Conservation (phyloP, 148 eudicot genomes). For the Selenicereus undatus region DNA sequence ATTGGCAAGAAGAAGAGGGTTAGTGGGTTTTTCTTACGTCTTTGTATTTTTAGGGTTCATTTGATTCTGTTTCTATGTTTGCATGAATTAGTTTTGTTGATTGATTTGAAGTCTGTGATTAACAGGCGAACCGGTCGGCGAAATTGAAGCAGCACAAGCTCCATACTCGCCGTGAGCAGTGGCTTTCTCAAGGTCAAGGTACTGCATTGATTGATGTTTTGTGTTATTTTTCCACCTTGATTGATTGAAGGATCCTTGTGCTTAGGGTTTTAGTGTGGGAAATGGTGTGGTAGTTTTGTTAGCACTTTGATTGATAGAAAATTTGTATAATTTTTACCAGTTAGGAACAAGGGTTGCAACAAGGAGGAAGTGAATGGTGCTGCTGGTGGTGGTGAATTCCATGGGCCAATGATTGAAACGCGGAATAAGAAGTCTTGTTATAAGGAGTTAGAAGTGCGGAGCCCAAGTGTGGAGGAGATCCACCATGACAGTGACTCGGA, state of each 20-base stretch:
- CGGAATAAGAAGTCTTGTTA: slow-evolving; percentile 28
- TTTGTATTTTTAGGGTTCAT: background rate
- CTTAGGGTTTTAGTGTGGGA: background rate
- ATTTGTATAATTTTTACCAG: slow-evolving; percentile 29
- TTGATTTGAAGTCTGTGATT: background rate
- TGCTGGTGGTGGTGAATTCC: slow-evolving; percentile 18
- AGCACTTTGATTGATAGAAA: background rate
- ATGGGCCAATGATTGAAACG: slow-evolving; percentile 14
- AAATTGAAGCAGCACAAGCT: slow-evolving; percentile 93
- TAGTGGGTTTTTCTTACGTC: slow-evolving; percentile 16
- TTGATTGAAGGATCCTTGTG: background rate
- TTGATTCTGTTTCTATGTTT: background rate
- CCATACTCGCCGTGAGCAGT: slow-evolving; percentile 93
- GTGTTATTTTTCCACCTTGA: background rate
- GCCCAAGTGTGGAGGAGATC: slow-evolving; percentile 34
- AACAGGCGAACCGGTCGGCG: slow-evolving; percentile 79
- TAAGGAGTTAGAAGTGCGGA: slow-evolving; percentile 40
- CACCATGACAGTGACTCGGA: slow-evolving; percentile 58
- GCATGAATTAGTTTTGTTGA: slow-evolving; percentile 18
- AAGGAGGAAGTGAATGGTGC: slow-evolving; percentile 40
- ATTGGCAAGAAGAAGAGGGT: slow-evolving; percentile 86
- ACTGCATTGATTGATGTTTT: slow-evolving; percentile 15
- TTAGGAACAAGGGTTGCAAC: slow-evolving; percentile 47
- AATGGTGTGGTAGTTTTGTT: background rate
- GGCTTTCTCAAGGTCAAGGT: slow-evolving; percentile 97